Evolutionary conservation across 202 grass and related monocot genomes (phyloP), one percentile per base, ranked within the genome.

Genomic region (Musa balbisiana): DNA sequence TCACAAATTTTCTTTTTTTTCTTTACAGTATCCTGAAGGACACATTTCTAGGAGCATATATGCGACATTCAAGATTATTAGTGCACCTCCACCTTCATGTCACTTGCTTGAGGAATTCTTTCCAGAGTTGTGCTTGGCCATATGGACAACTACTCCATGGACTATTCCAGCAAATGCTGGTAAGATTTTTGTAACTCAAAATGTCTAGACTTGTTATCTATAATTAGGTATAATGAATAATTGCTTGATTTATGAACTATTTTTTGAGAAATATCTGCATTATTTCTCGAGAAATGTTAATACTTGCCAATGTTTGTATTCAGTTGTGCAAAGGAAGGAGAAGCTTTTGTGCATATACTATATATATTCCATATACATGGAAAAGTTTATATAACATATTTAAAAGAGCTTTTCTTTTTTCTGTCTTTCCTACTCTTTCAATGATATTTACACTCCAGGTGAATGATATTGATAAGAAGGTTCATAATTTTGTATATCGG

Each of bases 131-230:
- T 91, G 76, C 80, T 80, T 97, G 68, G 94, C 80, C 17, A 89
- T 93, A 87, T 93, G 94, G 94, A 97, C 94, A 68, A 97, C 94
- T 76, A 97, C 94, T 62, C 94, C 94, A 69, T 97, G 94, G 94
- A 97, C 94, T 71, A 93, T 97, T 64, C 94, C 94, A 71, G 94
- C 90, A 79, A 97, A 97, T 97, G 90, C 94, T 78, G 94, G 94
- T 97, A 77, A 93, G 80, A 53, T 84, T 79, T 73, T 91, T 66
- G 60, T 72, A 81, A 76, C 68, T 87, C 70, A 62, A 69, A 75
- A 85, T 85, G 83, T 72, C 19, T 62, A 58, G 51, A 25, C 12
- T 55, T 71, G 53, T 49, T 71, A 26, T 55, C 19, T 15, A 26
- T 26, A 9, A 26, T 54, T 24, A 1, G 12, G 15, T 49, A 51